Base-by-base conservation (phyloP, 495 filamentous ascomycete species). In the Lepraria neglecta region DNA sequence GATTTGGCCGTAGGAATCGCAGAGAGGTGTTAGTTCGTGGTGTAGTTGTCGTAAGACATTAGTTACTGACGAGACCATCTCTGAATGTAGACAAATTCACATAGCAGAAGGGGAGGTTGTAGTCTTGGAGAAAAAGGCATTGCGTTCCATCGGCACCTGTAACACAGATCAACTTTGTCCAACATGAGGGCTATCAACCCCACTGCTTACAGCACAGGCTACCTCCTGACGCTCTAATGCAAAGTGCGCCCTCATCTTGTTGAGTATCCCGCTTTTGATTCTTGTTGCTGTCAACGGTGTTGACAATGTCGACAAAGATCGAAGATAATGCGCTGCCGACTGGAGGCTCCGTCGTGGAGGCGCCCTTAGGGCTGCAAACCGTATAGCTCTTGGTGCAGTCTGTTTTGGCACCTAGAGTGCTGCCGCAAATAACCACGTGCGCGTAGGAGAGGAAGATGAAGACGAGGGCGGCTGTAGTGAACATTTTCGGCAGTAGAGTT, bases 21-120 rank as follows among this genome's bases (percentile, higher is more conserved):
- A 11, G 75, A 70, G 38, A 77, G 72, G 43, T 67, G 67, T 53
- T 60, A 77, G 30, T 77, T 70, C 2, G 76, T 78, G 0, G 76
- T 77, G 61, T 73, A 77, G 44, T 70, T 70, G 59, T 78, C 73
- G 58, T 76, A 66, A 51, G 12, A 15, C 6, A 28, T 43, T 38
- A 48, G 59, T 9, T n/a, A 4, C 38, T 33, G 51, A 46, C 9
- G 4, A 0, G 1, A 17, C 0, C 12, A 28, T 6, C 2, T 30
- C 19, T 9, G 44, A 31, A 1, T 46, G 24, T n/a, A 1, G 35
- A 11, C 24, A 4, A 19, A 56, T 58, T 44, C 40, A 67, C 72
- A 45, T 73, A 74, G 66, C 72, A 74, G 64, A 74, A 73, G 5
- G 71, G 67, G 17, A 73, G 60, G 19, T 72, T 67, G 7, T 68